Conservation (phyloP, 2,329 filamentous ascomycete genomes). For the Aspergillus carbonarius region DNA sequence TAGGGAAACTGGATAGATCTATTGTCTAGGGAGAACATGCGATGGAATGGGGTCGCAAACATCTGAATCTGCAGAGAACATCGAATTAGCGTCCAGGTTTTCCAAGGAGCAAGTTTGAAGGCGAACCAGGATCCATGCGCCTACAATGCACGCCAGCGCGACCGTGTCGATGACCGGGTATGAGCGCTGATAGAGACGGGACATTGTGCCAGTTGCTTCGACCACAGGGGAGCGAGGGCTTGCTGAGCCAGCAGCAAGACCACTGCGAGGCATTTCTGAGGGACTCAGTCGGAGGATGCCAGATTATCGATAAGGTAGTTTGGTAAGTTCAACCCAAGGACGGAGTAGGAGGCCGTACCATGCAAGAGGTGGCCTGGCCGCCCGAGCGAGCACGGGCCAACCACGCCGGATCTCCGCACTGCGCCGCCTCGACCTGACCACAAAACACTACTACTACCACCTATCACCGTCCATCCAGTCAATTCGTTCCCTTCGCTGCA, state of each 20-base stretch:
- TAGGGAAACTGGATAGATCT: slow-evolving; percentile 82
- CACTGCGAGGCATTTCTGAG: slow-evolving; percentile 30
- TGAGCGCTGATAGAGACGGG: slow-evolving; percentile 63
- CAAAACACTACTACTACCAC: background rate
- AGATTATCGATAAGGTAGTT: background rate
- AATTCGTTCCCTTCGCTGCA: background rate
- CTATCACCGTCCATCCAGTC: background rate
- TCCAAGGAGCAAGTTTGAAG: slow-evolving; percentile 1
- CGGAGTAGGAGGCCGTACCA: background rate
- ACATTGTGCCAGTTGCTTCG: slow-evolving; percentile 49
- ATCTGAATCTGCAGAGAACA: slow-evolving; percentile 56
- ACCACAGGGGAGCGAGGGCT: slow-evolving; percentile 25
- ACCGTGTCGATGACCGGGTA: slow-evolving; percentile 87
- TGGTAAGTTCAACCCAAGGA: background rate
- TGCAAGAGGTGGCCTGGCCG: background rate
- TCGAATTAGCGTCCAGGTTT: background rate
- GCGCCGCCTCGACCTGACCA: background rate
- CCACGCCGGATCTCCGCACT: slow-evolving; percentile 16
- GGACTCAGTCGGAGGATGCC: background rate
- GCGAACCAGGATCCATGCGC: slow-evolving; percentile 53
- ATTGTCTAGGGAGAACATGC: slow-evolving; percentile 89
- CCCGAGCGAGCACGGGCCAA: slow-evolving; percentile 21
- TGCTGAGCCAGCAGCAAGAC: slow-evolving; percentile 25
- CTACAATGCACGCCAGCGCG: slow-evolving; percentile 69
- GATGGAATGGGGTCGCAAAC: slow-evolving; percentile 81